A percentile compares a stretch with the other conserved stretches of the same genome.
Conservation (phyloP, 2,329 filamentous ascomycete genomes). For the Fusarium napiforme region DNA sequence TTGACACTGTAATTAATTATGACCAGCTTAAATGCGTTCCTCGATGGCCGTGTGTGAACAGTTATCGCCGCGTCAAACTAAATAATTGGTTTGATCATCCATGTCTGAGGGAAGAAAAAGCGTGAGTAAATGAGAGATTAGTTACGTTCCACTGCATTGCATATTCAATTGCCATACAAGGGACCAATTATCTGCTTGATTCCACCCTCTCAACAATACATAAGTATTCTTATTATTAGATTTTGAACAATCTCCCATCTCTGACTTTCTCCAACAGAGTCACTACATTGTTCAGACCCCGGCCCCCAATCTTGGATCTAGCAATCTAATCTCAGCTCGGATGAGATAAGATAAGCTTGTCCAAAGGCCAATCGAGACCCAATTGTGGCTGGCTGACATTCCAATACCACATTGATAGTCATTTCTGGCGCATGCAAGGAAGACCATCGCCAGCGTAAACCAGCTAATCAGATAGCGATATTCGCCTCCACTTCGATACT, state of each 20-base stretch:
- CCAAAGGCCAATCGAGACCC: not conserved
- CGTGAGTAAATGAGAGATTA: rapidly evolving
- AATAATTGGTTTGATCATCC: too few relatives aligned
- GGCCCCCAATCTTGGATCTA: rapidly evolving
- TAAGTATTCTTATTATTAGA: too few relatives aligned
- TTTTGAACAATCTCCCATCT: too few relatives aligned
- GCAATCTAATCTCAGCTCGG: not conserved
- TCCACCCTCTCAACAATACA: too few relatives aligned
- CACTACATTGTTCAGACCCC: rapidly evolving
- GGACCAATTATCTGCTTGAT: too few relatives aligned
- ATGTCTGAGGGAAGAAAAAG: rapidly evolving
- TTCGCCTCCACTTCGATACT: not conserved
- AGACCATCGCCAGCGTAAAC: not conserved
- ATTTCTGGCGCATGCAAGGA: not conserved
- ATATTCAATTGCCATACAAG: too few relatives aligned
- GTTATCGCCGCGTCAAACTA: too few relatives aligned
- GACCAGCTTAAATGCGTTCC: too few relatives aligned
- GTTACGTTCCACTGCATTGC: too few relatives aligned
- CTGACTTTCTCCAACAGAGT: rapidly evolving
- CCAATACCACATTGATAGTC: not conserved
- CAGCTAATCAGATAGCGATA: not conserved
- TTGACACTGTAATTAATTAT: too few relatives aligned
- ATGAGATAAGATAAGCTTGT: not conserved
- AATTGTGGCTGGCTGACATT: constrained; percentile 1
- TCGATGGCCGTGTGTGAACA: too few relatives aligned